Evolutionary conservation across 768 basidiomycete genomes (phyloP), one percentile per base, ranked within the genome.

Genomic region (Termitomyces heimii): DNA sequence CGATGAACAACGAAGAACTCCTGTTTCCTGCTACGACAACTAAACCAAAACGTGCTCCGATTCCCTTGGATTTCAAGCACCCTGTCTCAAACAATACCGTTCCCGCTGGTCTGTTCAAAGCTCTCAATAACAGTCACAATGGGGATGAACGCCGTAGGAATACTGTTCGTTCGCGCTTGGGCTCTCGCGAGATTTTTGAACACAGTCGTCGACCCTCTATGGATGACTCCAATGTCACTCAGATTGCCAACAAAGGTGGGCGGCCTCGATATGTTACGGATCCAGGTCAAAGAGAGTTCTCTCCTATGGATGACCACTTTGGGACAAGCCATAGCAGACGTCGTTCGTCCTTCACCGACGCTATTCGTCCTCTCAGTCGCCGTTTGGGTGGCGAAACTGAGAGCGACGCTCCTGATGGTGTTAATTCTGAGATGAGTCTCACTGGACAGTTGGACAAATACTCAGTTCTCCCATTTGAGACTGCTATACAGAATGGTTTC

Each of bases 41-140:
- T 12, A 75, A 72, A 60, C 66, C 76, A 35, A 88, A 83, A 67
- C 86, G 88, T 44, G 82, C 89, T 6, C 91, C 89, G 10, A 85
- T 91, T 56, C 89, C 89, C 14, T 67, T 83, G 49, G 89, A 92
- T 68, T 94, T 92, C 75, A 80, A 76, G 56, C 77, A 78, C 47
- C 71, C 73, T 29, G 65, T 71, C 13, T 77, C 77, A 9, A 83
- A 75, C 34, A 91, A 89, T 63, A 93, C 88, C 6, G 86, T 92
- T 9, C 92, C 92, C 20, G 92, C 92, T 34, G 89, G 89, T 2
- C 66, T 93, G 55, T 94, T 94, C 80, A 92, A 92, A 72, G 88
- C 89, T 12, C 76, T 91, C 50, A 84, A 80, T 28, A 80, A 73
- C 51, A 80, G 73, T n/a, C n/a, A n/a, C 52, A 68, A 65, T 43